Conservation (phyloP, 305 asterid genomes). For the Solanum hybrid region DNA sequence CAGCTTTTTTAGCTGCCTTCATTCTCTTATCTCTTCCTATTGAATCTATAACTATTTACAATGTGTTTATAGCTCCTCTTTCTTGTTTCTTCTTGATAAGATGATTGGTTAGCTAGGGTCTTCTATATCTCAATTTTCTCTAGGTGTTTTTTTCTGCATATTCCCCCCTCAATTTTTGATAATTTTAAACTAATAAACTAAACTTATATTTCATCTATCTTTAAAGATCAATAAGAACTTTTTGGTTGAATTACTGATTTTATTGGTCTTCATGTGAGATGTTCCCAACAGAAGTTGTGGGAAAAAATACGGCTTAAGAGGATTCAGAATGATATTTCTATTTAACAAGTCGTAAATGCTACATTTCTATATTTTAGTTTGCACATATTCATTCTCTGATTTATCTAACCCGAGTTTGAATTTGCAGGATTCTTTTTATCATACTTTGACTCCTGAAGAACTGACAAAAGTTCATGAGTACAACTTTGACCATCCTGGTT, state of each 20-base stretch:
- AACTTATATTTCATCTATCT: background rate
- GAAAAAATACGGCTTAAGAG: background rate
- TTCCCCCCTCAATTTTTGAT: background rate
- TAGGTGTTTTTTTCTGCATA: background rate
- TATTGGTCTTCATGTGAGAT: background rate
- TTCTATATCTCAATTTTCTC: background rate
- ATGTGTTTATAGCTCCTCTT: background rate
- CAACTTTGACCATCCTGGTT: constrained; percentile 99
- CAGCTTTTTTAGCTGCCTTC: background rate
- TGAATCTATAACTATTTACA: background rate
- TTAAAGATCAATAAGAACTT: background rate
- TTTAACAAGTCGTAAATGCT: background rate
- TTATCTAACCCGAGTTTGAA: background rate
- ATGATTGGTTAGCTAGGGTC: background rate
- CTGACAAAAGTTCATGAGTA: constrained; percentile 81
- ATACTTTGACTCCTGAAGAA: constrained; percentile 68
- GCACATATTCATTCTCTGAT: background rate
- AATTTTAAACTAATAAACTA: background rate
- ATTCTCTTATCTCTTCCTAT: background rate
- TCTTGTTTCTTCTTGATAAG: background rate
- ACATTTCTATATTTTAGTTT: background rate
- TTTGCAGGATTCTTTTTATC: constrained; percentile 88
- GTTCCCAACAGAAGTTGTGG: background rate
- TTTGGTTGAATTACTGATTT: background rate
- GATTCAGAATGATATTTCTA: background rate